These are phyloP conservation scores for Sphagnurus paluster DNA, from an alignment of 1,284 basidiomycete genomes.

Conservation along the genomic window DNA sequence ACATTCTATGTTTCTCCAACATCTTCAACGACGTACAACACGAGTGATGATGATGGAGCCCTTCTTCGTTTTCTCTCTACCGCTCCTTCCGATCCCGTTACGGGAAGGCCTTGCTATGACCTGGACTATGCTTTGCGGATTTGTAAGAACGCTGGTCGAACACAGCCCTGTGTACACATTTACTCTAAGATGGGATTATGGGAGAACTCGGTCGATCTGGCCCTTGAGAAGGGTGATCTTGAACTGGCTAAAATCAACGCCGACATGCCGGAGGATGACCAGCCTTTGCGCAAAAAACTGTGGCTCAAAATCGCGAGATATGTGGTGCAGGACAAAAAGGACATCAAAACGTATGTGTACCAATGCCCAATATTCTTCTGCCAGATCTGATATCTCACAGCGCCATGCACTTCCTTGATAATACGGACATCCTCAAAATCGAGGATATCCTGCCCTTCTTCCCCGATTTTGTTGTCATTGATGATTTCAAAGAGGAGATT, in stretches of 20 bases:
- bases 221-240: slow-evolving; percentile 89
- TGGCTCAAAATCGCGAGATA: slow-evolving; percentile 98
- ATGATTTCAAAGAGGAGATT: slow-evolving; percentile 99
- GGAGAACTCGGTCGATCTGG: slow-evolving; percentile 95
- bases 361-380: neutral
- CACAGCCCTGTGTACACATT: slow-evolving; percentile 93
- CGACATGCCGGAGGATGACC: slow-evolving; percentile 90
- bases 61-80: slow-evolving; percentile 87
- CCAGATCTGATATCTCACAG: slow-evolving; percentile 40
- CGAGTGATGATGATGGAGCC: slow-evolving; percentile 69
- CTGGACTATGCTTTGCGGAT: slow-evolving; percentile 94
- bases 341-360: slow-evolving; percentile 87
- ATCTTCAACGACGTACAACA: slow-evolving; percentile 27
- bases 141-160: slow-evolving; percentile 82
- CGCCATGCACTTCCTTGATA: slow-evolving; percentile 95
- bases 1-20: slow-evolving; percentile 76
- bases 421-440: slow-evolving; percentile 93
- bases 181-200: slow-evolving; percentile 98
- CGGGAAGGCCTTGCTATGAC: slow-evolving; percentile 91
- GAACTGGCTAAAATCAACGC: slow-evolving; percentile 94
- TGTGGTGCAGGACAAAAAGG: slow-evolving; percentile 96
- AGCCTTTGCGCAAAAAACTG: slow-evolving; percentile 85
- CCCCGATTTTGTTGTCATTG: slow-evolving; percentile 99
- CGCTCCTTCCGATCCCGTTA: slow-evolving; percentile 80
- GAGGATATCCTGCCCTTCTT: slow-evolving; percentile 99